These are phyloP conservation scores for Forsythia viridissima DNA, from an alignment of 257 asterid genomes.

Conservation along the genomic window DNA sequence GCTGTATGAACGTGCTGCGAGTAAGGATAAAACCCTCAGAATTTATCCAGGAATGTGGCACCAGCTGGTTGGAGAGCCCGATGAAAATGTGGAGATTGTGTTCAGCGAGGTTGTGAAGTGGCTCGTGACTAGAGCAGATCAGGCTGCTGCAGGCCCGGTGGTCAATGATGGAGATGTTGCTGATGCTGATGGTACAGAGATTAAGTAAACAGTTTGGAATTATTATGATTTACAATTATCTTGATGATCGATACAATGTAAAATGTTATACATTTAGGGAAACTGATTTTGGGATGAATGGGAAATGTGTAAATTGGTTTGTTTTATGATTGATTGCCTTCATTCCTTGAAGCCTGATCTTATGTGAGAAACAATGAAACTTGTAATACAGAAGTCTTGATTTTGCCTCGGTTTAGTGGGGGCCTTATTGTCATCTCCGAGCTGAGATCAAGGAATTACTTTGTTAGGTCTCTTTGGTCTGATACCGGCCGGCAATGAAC, in stretches of 20 bases:
- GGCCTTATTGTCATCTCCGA: background rate
- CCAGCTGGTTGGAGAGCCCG: slow-evolving; percentile 86
- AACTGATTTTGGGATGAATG: background rate
- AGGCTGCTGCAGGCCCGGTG: background rate
- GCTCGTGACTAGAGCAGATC: slow-evolving; percentile 58
- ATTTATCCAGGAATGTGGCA: slow-evolving; percentile 89
- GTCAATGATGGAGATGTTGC: background rate
- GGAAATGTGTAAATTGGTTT: background rate
- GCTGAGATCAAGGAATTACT: slow-evolving; percentile 20
- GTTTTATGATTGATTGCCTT: background rate
- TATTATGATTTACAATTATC: background rate
- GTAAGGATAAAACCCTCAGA: slow-evolving; percentile 71
- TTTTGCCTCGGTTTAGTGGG: background rate
- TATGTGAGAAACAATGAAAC: background rate
- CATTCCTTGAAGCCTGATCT: background rate
- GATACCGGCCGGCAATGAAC: slow-evolving; percentile 12
- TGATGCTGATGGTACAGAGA: background rate
- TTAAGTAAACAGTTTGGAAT: background rate
- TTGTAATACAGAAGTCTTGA: background rate
- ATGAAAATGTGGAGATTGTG: slow-evolving; percentile 78
- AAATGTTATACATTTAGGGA: background rate
- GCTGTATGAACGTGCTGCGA: slow-evolving; percentile 52
- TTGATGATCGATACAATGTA: background rate
- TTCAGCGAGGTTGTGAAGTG: slow-evolving; percentile 77
- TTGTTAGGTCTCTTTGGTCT: slow-evolving; percentile 16